Evolutionary conservation across 2,329 filamentous ascomycete species (phyloP).

Genomic region (Periconia digitata): DNA sequence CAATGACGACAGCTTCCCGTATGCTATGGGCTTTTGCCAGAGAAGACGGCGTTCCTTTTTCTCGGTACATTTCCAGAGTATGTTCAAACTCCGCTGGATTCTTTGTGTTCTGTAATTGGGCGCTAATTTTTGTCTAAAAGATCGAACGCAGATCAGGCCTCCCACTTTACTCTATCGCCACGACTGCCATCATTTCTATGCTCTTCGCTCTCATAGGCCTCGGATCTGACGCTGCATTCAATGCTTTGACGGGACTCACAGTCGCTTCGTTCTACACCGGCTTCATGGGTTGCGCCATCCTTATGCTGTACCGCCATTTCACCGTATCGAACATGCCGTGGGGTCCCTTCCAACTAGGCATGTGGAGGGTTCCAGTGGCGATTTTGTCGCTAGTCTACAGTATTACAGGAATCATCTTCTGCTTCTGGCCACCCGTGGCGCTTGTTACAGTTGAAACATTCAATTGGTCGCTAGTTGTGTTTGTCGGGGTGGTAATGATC

Average conservation of each 20-base stretch:
- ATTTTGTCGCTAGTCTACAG: conserved; percentile 7
- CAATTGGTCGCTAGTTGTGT: conserved; percentile 19
- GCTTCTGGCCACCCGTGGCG: conserved; percentile 7
- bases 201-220: conserved; percentile 51
- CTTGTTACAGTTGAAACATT: conserved; percentile 5
- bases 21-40: conserved; percentile 32
- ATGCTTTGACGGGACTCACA: conserved; percentile 8
- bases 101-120: no score
- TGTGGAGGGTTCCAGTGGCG: conserved; percentile 8
- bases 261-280: conserved; percentile 12
- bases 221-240: conserved; percentile 33
- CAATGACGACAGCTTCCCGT: conserved; percentile 11
- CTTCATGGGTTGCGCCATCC: conserved; percentile 8
- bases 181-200: conserved; percentile 42
- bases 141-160: conserved; percentile 8
- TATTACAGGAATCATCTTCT: conserved; percentile 9
- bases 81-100: neutral
- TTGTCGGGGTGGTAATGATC: conserved; percentile 8
- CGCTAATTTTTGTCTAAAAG: neutral
- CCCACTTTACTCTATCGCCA: conserved; percentile 47
- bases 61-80: conserved; percentile 6
- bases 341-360: conserved; percentile 11
- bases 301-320: conserved; percentile 12
- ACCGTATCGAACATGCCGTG: conserved; percentile 6
- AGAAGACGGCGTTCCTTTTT: conserved; percentile 38